These are phyloP conservation scores for Teratosphaeria viscida DNA, from an alignment of 2,329 filamentous ascomycete genomes.

Conservation along the genomic window DNA sequence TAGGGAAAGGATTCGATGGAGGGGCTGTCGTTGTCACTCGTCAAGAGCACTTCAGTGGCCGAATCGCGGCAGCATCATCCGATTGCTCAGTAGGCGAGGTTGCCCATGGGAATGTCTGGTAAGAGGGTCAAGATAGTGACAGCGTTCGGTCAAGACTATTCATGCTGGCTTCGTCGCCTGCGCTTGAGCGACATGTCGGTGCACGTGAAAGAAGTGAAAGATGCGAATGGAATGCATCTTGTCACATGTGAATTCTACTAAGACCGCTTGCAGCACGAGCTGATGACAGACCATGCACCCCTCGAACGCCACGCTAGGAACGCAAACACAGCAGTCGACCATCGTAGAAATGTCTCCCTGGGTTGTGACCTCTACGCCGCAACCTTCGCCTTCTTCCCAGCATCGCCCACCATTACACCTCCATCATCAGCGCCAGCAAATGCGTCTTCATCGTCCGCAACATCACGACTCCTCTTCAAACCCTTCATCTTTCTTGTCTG, in stretches of 20 bases:
- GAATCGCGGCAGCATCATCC: not conserved
- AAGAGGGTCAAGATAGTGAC: not conserved
- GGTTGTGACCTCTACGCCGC: constrained; percentile 7
- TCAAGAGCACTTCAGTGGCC: too few relatives aligned
- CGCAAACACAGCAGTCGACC: constrained; percentile 5
- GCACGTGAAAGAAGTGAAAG: not conserved
- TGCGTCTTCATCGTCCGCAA: constrained; percentile 41
- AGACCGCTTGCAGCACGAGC: not conserved
- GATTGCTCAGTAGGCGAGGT: not conserved
- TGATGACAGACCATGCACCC: not conserved
- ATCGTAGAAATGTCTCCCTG: not conserved
- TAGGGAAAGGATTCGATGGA: not conserved
- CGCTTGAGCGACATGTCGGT: too few relatives aligned
- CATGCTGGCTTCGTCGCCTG: too few relatives aligned
- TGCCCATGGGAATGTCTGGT: not conserved
- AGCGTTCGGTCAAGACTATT: too few relatives aligned
- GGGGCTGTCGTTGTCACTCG: too few relatives aligned
- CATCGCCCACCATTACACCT: constrained; percentile 7
- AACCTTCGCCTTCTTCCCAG: constrained; percentile 17
- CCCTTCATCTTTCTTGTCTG: constrained; percentile 99
- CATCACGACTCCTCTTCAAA: constrained; percentile 68
- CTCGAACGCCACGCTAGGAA: constrained; percentile 13
- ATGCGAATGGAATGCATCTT: too few relatives aligned
- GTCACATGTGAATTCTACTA: not conserved
- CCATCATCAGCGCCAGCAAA: constrained; percentile 7